These are phyloP conservation scores for Triadica sebifera DNA, from an alignment of 345 rosid genomes.

Conservation along the genomic window DNA sequence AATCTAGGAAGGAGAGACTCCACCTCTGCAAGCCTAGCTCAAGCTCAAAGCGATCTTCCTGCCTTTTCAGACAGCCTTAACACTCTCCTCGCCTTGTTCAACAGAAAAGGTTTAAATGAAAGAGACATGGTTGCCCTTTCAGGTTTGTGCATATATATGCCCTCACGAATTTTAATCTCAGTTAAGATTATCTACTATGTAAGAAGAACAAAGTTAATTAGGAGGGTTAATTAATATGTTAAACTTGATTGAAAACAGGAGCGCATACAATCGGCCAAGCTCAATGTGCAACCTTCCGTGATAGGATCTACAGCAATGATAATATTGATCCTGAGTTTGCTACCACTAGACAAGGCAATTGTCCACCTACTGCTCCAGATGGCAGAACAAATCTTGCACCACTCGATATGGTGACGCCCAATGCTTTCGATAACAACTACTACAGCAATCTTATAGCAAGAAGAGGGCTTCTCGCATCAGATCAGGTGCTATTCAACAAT, in stretches of 20 bases:
- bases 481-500: conserved; percentile 8
- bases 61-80: not conserved
- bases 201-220: too few relatives aligned
- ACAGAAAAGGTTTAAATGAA: not conserved
- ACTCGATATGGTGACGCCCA: conserved; percentile 5
- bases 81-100: not conserved
- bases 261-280: conserved; percentile 17
- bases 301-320: conserved; percentile 2
- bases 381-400: conserved; percentile 5
- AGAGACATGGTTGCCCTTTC: conserved; percentile 17
- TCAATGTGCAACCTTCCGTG: conserved; percentile 1
- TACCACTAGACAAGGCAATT: not conserved
- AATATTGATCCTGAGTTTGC: conserved; percentile 11
- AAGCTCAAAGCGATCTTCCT: conserved; percentile 13
- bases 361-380: not conserved
- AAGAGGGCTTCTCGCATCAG: conserved; percentile 11
- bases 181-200: not conserved
- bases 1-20: conserved; percentile 19
- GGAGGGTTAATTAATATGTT: too few relatives aligned
- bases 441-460: not conserved
- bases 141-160: not conserved
- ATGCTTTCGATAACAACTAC: conserved; percentile 11
- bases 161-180: not conserved
- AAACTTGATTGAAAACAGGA: not conserved
- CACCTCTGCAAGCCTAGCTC: not conserved